These are phyloP conservation scores for Citrullus mucosospermus DNA, from an alignment of 306 rosid genomes.

Conservation along the genomic window DNA sequence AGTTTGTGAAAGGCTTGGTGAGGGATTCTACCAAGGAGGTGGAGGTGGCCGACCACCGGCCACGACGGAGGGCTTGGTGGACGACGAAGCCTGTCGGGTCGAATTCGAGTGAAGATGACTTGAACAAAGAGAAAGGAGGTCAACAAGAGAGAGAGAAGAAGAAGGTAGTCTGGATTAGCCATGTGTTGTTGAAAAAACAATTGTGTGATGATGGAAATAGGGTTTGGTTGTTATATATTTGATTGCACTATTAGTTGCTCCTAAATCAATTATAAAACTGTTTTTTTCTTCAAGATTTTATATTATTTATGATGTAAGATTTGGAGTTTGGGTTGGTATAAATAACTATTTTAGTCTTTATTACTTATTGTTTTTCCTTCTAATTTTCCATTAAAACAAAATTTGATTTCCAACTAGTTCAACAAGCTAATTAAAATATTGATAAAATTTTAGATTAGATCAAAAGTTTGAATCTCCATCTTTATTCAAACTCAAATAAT, in stretches of 20 bases:
- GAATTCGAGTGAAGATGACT: constrained; percentile 12
- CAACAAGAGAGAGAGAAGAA: constrained; percentile 19
- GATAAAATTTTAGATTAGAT: too few species aligned
- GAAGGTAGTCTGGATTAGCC: constrained; percentile 12
- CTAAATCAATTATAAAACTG: too few species aligned
- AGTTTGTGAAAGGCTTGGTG: constrained; percentile 31
- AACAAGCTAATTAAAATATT: too few species aligned
- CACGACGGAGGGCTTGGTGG: constrained; percentile 23
- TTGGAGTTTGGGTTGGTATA: background rate
- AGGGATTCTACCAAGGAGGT: constrained; percentile 21
- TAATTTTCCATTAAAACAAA: too few species aligned
- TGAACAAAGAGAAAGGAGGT: constrained; percentile 15
- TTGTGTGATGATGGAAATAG: background rate
- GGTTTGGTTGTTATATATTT: background rate
- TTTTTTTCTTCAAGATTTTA: background rate
- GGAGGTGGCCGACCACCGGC: constrained; percentile 31
- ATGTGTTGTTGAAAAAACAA: constrained; percentile 9
- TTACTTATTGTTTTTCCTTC: too few species aligned
- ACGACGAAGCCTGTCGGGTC: constrained; percentile 1
- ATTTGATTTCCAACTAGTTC: too few species aligned
- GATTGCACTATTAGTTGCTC: background rate
- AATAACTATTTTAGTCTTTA: too few species aligned
- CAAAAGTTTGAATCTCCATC: too few species aligned
- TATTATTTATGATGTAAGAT: background rate
- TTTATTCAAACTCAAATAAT: too few species aligned